Percentiles rank a stretch among this genome's conserved stretches.
phyloP scores from a whole-genome alignment of 2,329 filamentous ascomycete species.

The Xylariales sp. region DNA sequence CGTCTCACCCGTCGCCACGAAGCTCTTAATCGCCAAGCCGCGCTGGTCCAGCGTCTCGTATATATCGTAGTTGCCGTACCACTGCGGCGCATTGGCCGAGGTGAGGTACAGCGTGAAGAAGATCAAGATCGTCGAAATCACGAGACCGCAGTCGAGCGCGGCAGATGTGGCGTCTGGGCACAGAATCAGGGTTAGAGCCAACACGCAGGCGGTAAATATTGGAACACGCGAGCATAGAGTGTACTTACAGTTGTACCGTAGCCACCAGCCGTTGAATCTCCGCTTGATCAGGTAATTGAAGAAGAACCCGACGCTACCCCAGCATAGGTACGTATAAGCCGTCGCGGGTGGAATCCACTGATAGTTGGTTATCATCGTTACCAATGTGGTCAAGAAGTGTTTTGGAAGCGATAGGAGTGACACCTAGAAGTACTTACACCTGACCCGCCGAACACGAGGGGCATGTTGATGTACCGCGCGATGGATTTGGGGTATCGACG shows the following conservation, averaged over 20 bases:
- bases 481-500: constrained; percentile 70
- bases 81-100: constrained; percentile 63
- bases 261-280: constrained; percentile 77
- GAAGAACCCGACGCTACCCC: constrained; percentile 73
- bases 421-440: constrained; percentile 47
- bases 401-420: neutral
- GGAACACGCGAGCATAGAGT: no score
- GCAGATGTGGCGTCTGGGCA: constrained; percentile 71
- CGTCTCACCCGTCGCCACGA: constrained; percentile 56
- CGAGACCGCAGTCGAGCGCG: constrained; percentile 75
- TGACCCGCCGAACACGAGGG: constrained; percentile 74
- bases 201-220: no score
- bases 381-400: no score
- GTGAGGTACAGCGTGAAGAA: constrained; percentile 76
- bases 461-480: constrained; percentile 74
- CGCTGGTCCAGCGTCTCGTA: constrained; percentile 60
- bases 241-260: constrained; percentile 73
- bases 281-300: constrained; percentile 77
- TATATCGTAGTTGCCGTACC: constrained; percentile 70
- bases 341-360: constrained; percentile 74
- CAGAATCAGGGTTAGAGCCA: no score
- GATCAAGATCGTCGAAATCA: constrained; percentile 74
- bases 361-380: neutral
- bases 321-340: constrained; percentile 76
- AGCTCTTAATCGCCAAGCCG: constrained; percentile 57